Percentiles rank a stretch among this genome's conserved stretches.
Conservation (phyloP, 78 protist genomes). For the Dictyostelium citrinum region DNA sequence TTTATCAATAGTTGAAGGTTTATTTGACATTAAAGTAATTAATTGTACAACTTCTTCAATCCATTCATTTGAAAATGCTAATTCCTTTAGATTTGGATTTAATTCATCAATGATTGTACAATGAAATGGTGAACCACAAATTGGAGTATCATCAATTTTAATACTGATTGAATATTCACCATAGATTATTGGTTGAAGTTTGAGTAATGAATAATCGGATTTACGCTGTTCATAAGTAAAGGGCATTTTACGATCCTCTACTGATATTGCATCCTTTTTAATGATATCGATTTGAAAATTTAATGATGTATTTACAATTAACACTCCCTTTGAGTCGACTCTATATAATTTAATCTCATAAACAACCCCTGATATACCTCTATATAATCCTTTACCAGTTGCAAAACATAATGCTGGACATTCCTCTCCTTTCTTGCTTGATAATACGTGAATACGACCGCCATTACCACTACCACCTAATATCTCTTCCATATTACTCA, state of each 20-base stretch:
- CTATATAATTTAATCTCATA: conserved; percentile 65
- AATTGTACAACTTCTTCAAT: conserved; percentile 48
- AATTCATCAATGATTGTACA: conserved; percentile 65
- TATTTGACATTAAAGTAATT: conserved; percentile 39
- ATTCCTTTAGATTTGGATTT: conserved; percentile 61
- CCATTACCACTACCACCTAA: background rate
- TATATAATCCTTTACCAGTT: conserved; percentile 56
- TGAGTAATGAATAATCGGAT: conserved; percentile 26
- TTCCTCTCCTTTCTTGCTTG: background rate
- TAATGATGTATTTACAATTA: conserved; percentile 10
- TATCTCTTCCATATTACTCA: background rate
- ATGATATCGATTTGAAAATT: conserved; percentile 38
- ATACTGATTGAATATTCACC: conserved; percentile 58
- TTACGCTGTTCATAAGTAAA: conserved; percentile 50
- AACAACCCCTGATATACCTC: conserved; percentile 54
- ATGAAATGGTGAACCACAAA: conserved; percentile 58
- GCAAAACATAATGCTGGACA: conserved; percentile 62
- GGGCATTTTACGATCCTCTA: conserved; percentile 44
- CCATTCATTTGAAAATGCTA: conserved; percentile 78
- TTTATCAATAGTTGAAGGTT: conserved; percentile 44
- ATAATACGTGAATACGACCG: background rate
- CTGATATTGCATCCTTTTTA: background rate
- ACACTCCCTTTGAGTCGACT: conserved; percentile 37
- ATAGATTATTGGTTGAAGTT: conserved; percentile 13
- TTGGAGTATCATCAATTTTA: conserved; percentile 47